A percentile compares a stretch with the other conserved stretches of the same genome.
These are phyloP conservation scores for Cutaneotrichosporon mucoides DNA, from an alignment of 1,284 basidiomycete species.

Conservation along the genomic window DNA sequence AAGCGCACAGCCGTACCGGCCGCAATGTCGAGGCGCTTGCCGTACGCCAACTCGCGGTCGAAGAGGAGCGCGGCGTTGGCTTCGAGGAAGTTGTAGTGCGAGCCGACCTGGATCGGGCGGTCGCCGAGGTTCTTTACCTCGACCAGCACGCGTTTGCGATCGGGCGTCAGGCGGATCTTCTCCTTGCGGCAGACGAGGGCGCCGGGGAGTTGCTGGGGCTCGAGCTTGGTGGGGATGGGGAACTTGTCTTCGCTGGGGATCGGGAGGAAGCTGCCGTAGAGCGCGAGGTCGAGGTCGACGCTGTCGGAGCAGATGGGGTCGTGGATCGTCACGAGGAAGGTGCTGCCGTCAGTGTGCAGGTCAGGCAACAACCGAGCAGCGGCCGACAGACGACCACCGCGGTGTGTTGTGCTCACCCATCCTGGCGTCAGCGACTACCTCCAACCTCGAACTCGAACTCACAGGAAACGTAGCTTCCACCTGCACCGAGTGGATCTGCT, in stretches of 20 bases:
- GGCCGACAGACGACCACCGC: too few species aligned
- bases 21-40: conserved; percentile 78
- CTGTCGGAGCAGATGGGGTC: conserved; percentile 82
- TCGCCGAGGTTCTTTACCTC: conserved; percentile 90
- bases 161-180: conserved; percentile 69
- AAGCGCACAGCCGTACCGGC: conserved; percentile 92
- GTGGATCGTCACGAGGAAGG: conserved; percentile 91
- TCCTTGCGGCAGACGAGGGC: conserved; percentile 66
- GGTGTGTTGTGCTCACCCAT: conserved; percentile 15
- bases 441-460: conserved; percentile 27
- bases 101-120: conserved; percentile 89
- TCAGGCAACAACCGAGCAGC: too few species aligned
- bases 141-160: conserved; percentile 64
- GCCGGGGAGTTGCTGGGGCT: conserved; percentile 63
- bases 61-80: conserved; percentile 78
- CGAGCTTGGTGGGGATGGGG: conserved; percentile 56
- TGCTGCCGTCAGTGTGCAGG: conserved; percentile 52
- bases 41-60: conserved; percentile 74
- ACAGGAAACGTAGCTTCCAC: conserved; percentile 90
- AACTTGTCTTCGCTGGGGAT: conserved; percentile 66
- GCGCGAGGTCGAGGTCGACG: conserved; percentile 71
- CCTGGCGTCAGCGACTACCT: conserved; percentile 18
- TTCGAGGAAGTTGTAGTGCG: conserved; percentile 91
- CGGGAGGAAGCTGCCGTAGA: conserved; percentile 91
- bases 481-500: conserved; percentile 70